Conservation (phyloP, 225 moss, liverwort and hornwort species). For the Neckera pumila region DNA sequence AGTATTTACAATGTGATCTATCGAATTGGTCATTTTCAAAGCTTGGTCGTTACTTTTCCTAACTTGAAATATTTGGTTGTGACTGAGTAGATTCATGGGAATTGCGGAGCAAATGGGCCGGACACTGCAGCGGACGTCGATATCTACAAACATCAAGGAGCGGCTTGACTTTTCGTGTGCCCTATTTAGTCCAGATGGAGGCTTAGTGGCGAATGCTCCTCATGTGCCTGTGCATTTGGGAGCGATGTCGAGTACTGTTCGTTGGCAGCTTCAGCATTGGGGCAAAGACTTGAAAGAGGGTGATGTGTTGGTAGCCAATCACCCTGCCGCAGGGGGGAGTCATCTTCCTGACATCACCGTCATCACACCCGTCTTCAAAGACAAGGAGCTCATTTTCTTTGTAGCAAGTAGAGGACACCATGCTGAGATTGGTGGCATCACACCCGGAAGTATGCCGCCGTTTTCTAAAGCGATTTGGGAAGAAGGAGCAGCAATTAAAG, state of each 20-base stretch:
- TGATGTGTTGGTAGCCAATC: slow-evolving; percentile 91
- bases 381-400: slow-evolving; percentile 68
- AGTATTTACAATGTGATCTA: not conserved
- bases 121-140: slow-evolving; percentile 94
- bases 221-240: slow-evolving; percentile 99
- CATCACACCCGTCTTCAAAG: slow-evolving; percentile 83
- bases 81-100: slow-evolving; percentile 73
- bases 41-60: not conserved
- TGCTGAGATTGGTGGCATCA: slow-evolving; percentile 96
- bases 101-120: slow-evolving; percentile 99
- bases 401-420: slow-evolving; percentile 98
- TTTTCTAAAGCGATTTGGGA: slow-evolving; percentile 98
- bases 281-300: slow-evolving; percentile 66
- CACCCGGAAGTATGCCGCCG: slow-evolving; percentile 98
- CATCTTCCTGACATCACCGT: slow-evolving; percentile 99
- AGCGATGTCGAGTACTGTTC: slow-evolving; percentile 94
- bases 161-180: slow-evolving; percentile 98
- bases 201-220: slow-evolving; percentile 94
- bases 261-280: slow-evolving; percentile 91
- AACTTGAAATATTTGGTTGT: not conserved
- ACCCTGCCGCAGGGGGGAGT: slow-evolving; percentile 92
- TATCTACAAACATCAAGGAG: slow-evolving; percentile 99
- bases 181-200: slow-evolving; percentile 85
- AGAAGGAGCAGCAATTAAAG: slow-evolving; percentile 93
- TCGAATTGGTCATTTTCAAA: not conserved